Evolutionary conservation across 768 basidiomycete species (phyloP), one percentile per base, ranked within the genome.

Genomic region (Kwoniella dendrophila): DNA sequence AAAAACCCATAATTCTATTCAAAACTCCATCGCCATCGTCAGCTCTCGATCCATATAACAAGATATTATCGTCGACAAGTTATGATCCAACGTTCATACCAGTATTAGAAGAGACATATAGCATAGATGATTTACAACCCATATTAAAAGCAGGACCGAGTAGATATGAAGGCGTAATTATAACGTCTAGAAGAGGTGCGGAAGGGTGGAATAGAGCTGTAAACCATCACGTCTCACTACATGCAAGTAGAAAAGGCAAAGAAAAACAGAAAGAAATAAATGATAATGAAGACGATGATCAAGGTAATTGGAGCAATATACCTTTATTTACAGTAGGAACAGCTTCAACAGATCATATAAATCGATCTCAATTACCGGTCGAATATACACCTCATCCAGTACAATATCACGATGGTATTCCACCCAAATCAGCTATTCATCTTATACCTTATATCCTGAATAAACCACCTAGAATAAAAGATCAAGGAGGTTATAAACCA

Each of bases 151-250:
- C 4, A 16, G 45, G 54, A 22, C 14, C 16, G 4, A 53, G 30
- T n/a, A 0, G 51, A 10, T 59, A 50, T 49, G 63, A 59, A 51
- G 63, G 63, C 3, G 49, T 59, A n/a, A 43, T 64, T 0, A 50
- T 64, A 10, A 64, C 56, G 18, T 53, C 50, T 30, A 29, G 43
- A 29, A 24, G 63, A 40, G 63, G 63, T 12, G 41, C 50, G 2
- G 63, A 64, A 48, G 63, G 63, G 14, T 64, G 63, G 63, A 34
- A 59, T 14, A 30, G 43, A 36, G 56, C 49, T 20, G 56, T 59
- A n/a, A 16, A 4, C 4, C 12, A 59, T 40, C 29, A 33, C n/a
- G 30, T 45, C 16, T 26, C 22, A 32, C 12, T n/a, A 29, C 8
- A 16, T 24, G n/a, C 18, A 27, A 20, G 2, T 30, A 29, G 29